Percentiles rank a stretch among this genome's conserved stretches.
phyloP scores from a whole-genome alignment of 139 green algal species.

The Tetradesmus obliquus region DNA sequence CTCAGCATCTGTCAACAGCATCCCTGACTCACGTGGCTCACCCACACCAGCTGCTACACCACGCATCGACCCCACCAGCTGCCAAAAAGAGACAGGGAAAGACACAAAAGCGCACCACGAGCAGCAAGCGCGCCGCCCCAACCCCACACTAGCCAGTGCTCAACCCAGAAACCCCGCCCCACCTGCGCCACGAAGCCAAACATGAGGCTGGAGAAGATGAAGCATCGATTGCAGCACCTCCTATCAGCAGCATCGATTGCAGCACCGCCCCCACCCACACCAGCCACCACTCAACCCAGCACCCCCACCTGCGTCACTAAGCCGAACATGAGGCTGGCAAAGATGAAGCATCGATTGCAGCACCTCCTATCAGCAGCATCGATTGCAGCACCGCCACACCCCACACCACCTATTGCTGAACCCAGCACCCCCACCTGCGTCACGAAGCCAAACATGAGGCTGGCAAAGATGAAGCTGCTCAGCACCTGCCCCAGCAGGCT shows the following conservation, averaged over 20 bases:
- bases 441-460: slow-evolving; percentile 95
- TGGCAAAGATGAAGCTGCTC: slow-evolving; percentile 93
- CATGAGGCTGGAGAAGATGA: no score
- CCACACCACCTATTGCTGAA: neutral
- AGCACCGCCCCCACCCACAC: neutral
- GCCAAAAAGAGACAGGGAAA: no score
- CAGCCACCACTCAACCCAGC: neutral
- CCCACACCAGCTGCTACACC: no score
- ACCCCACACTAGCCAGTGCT: neutral
- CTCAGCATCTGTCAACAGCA: no score
- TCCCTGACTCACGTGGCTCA: no score
- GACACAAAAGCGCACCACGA: neutral
- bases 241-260: no score
- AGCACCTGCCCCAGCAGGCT: slow-evolving; percentile 79
- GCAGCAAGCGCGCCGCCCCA: neutral
- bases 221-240: no score
- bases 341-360: slow-evolving; percentile 79
- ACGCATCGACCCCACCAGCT: no score
- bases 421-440: slow-evolving; percentile 34
- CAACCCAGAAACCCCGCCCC: neutral
- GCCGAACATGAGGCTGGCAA: slow-evolving; percentile 93
- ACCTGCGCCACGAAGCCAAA: slow-evolving; percentile 29
- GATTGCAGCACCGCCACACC: neutral
- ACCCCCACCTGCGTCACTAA: slow-evolving; percentile 75
- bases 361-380: neutral